These are phyloP conservation scores for Trametes maxima DNA, from an alignment of 768 basidiomycete genomes.

Conservation along the genomic window DNA sequence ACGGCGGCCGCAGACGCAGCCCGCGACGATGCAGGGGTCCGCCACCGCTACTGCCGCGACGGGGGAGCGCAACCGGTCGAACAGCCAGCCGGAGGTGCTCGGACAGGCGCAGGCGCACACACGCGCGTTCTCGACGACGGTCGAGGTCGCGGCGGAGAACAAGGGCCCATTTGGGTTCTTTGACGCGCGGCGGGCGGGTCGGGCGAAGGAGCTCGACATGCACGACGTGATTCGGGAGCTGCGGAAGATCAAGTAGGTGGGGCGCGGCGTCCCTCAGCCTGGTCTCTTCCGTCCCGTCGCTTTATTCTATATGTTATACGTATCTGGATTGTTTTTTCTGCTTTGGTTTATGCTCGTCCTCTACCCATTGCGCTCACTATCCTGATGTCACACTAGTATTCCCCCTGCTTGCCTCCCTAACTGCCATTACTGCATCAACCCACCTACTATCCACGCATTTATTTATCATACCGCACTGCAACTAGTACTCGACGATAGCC, in stretches of 20 bases:
- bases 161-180: constrained; percentile 36
- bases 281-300: neutral
- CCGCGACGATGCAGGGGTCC: neutral
- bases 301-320: neutral
- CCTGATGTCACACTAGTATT: neutral
- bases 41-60: neutral
- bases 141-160: constrained; percentile 25
- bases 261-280: no score
- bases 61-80: constrained; percentile 10
- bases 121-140: constrained; percentile 21
- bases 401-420: no score
- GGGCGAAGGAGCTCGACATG: constrained; percentile 40
- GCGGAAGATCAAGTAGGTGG: constrained; percentile 40
- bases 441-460: no score
- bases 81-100: constrained; percentile 15
- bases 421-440: no score
- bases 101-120: neutral
- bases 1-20: constrained; percentile 9
- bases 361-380: no score
- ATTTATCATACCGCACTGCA: no score
- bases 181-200: constrained; percentile 35
- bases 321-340: neutral
- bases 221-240: constrained; percentile 47
- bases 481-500: no score
- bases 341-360: neutral